Evolutionary conservation across 345 rosid species (phyloP).

Genomic region (Pugionium cornutum): DNA sequence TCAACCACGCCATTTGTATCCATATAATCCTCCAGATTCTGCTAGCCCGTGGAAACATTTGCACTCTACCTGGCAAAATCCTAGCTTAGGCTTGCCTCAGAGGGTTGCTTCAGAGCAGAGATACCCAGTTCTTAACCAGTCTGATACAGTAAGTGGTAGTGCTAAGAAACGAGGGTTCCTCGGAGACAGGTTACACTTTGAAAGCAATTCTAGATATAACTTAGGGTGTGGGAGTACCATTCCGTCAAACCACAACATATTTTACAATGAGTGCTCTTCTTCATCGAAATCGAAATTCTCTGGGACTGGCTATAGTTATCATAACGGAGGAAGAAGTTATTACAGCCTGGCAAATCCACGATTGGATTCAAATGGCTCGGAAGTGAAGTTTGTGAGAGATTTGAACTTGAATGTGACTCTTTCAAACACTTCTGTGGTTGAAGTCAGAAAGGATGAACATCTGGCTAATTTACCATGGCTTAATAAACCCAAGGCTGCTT

Average conservation of each 20-base stretch:
- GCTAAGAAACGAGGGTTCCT: slow-evolving; percentile 54
- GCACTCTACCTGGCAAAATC: slow-evolving; percentile 56
- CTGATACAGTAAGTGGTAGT: slow-evolving; percentile 48
- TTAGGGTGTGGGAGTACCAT: slow-evolving; percentile 36
- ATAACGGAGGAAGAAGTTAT: slow-evolving; percentile 40
- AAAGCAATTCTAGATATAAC: slow-evolving; percentile 40
- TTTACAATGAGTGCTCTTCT: slow-evolving; percentile 39
- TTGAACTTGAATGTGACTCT: slow-evolving; percentile 41
- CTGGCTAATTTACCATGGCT: slow-evolving; percentile 52
- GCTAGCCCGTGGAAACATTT: slow-evolving; percentile 55
- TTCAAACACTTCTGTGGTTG: slow-evolving; percentile 41
- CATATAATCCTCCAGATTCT: slow-evolving; percentile 46
- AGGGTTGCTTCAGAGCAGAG: slow-evolving; percentile 52
- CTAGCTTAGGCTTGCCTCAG: slow-evolving; percentile 55
- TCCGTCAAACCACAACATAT: slow-evolving; percentile 38
- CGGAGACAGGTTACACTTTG: slow-evolving; percentile 55
- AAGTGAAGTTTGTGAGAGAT: slow-evolving; percentile 43
- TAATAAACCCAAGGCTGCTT: slow-evolving; percentile 33
- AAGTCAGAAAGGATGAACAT: slow-evolving; percentile 47
- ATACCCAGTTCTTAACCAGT: slow-evolving; percentile 28
- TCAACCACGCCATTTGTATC: slow-evolving; percentile 44
- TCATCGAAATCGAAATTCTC: slow-evolving; percentile 37
- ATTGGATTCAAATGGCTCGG: slow-evolving; percentile 34
- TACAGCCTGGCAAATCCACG: slow-evolving; percentile 11
- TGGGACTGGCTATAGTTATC: slow-evolving; percentile 23